Evolutionary conservation across 129 eudicot genomes (phyloP).

Genomic region (Saposhnikovia divaricata): DNA sequence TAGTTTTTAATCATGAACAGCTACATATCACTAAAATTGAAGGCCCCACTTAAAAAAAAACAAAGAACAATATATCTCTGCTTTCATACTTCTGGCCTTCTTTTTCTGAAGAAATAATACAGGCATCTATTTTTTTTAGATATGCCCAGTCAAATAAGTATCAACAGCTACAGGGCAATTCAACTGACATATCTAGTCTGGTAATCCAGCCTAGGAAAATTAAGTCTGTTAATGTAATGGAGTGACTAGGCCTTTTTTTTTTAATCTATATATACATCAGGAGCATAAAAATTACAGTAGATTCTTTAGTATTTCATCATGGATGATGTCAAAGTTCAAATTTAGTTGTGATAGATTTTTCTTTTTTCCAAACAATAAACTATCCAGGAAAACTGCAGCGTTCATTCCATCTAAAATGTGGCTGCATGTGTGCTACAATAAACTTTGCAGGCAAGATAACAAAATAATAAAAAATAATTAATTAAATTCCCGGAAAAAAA

Average conservation of each 20-base stretch:
- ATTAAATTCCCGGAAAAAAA: neutral
- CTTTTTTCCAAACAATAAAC: neutral
- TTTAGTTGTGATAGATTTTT: too few species aligned
- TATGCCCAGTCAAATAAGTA: neutral
- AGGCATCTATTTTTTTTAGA: neutral
- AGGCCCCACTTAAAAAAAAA: neutral
- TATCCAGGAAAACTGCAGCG: neutral
- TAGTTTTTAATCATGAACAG: neutral
- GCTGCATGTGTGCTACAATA: neutral
- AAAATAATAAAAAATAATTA: neutral
- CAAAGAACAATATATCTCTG: neutral
- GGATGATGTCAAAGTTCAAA: neutral
- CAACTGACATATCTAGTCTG: neutral
- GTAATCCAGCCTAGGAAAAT: neutral
- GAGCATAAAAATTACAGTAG: neutral
- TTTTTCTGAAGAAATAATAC: neutral
- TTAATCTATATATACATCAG: neutral
- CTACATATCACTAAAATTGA: neutral
- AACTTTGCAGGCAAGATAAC: neutral
- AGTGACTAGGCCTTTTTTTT: neutral
- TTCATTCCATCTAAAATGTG: neutral
- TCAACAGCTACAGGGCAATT: neutral
- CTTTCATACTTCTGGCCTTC: neutral
- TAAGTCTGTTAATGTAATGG: neutral
- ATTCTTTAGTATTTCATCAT: neutral